Evolutionary conservation across 768 basidiomycete genomes (phyloP), one percentile per base, ranked within the genome.

Genomic region (Chalciporus chontae): DNA sequence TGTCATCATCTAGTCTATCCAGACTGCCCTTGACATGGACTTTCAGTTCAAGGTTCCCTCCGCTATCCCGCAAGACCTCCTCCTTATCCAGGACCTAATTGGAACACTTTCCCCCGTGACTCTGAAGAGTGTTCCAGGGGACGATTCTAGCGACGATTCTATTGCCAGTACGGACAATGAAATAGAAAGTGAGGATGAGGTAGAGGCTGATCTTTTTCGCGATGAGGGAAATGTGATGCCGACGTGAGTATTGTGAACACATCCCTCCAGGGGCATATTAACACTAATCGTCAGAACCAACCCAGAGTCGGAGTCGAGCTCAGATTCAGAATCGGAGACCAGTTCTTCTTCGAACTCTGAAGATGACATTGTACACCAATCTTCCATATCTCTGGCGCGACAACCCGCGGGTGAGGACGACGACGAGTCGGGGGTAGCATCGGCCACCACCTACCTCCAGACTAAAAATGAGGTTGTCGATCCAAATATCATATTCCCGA

Each of bases 401-500:
- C 50, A 21, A 44, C 46, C 52, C 26, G 19, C 13, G 11, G 48
- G 44, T 7, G 60, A 77, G 38, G 81, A 83, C 19, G 84, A 81
- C 27, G 83, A 81, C 26, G 83, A 81, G 19, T 62, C 66, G 27
- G 73, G 73, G 1, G 66, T 71, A 21, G 60, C 61, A 23, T 60
- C 72, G 3, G 56, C 73, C 6, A 61, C 78, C 6, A 64, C 72
- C 1, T 78, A 80, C 59, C 72, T 82, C 44, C 75, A 76, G 48
- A 89, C 89, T 3, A 84, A 83, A 70, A 83, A 91, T 57, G 89
- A 91, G 68, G 53, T 85, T 10, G 41, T 71, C 27, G 83, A 85
- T n/a, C 57, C 71, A 18, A 76, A 81, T 19, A 70, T 92, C 47
- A 67, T 68, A 18, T 65, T 85, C 47, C 91, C 90, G 14, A 74